Base-by-base conservation (phyloP, 2,329 filamentous ascomycete species). In the Lasiodiplodia theobromae region DNA sequence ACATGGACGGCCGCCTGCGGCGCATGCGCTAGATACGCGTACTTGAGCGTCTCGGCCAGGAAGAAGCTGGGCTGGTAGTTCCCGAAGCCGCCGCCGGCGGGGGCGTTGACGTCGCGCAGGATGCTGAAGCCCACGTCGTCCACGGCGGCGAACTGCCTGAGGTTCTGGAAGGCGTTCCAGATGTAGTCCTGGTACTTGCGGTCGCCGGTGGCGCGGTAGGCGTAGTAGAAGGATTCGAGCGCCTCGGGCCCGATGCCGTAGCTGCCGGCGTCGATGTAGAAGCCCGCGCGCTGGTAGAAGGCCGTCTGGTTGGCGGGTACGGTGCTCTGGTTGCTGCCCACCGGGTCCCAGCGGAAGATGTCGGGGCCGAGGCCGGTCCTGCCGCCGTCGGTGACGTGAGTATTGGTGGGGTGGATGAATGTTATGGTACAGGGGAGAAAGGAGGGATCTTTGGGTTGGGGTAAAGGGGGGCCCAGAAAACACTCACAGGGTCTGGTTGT, bases 41-140 rank as follows among this genome's bases (percentile, higher is more conserved):
- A 96, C 84, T 97, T 97, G 77, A 97, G 77, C 71, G 94, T 91
- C 82, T 97, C 93, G 0, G 93, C 93, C 78, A 96, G 93, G 83
- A 92, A 90, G 81, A 96, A 97, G 74, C 91, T 94, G 80, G 97
- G 92, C 84, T 94, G 91, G 77, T 91, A 89, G 77, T 97, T 88
- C 51, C 79, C 78, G 70, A 86, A 88, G 0, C 80, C 79, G 0
- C 91, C 91, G 10, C 92, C 92, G 31, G 82, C 84, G 3, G 75
- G 73, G 2, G 79, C 81, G 72, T 91, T 92, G 56, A 96, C 92
- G 76, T 96, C 79, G 0, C 74, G 77, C 67, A 96, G 82, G 34
- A 86, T 84, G 18, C 87, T 87, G 79, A 89, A 96, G 7, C 91
- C 93, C 28, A 86, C 89, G 10, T 11, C 16, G 7, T 86, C 87